Percentiles rank a stretch among this genome's conserved stretches.
Conservation (phyloP, 257 asterid genomes). For the Solanum sejunctum region DNA sequence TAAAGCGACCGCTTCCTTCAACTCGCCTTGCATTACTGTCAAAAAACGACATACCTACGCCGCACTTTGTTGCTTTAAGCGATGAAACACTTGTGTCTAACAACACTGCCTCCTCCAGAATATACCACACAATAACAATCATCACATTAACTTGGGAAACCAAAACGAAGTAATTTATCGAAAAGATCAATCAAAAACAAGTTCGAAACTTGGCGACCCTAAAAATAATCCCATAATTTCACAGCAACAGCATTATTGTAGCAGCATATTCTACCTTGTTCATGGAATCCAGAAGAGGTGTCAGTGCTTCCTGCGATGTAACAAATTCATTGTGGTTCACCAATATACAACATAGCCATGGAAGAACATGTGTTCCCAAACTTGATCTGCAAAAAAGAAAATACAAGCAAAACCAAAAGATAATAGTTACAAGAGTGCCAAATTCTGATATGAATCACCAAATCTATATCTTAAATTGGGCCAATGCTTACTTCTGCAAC, state of each 20-base stretch:
- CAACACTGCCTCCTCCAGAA: not conserved
- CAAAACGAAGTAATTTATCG: not conserved
- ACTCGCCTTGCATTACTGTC: too few species aligned
- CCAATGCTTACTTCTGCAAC: not conserved
- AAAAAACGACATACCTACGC: too few species aligned
- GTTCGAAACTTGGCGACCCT: not conserved
- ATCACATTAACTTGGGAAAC: not conserved
- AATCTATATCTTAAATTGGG: not conserved
- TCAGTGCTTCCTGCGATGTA: conserved; percentile 44
- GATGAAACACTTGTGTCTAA: not conserved
- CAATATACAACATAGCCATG: conserved; percentile 72
- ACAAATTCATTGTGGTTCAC: conserved; percentile 48
- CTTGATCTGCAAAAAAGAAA: conserved; percentile 34
- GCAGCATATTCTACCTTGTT: conserved; percentile 46
- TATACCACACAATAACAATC: not conserved
- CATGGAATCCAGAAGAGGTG: conserved; percentile 52
- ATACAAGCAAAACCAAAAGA: not conserved
- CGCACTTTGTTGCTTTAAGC: not conserved
- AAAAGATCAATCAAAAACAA: not conserved
- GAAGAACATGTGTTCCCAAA: conserved; percentile 47
- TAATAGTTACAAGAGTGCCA: not conserved
- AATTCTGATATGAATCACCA: not conserved
- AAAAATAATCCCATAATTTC: not conserved
- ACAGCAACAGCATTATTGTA: not conserved
- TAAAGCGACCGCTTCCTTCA: too few species aligned